These are phyloP conservation scores for Ophiostoma ips DNA, from an alignment of 2,329 filamentous ascomycete species.

Conservation along the genomic window DNA sequence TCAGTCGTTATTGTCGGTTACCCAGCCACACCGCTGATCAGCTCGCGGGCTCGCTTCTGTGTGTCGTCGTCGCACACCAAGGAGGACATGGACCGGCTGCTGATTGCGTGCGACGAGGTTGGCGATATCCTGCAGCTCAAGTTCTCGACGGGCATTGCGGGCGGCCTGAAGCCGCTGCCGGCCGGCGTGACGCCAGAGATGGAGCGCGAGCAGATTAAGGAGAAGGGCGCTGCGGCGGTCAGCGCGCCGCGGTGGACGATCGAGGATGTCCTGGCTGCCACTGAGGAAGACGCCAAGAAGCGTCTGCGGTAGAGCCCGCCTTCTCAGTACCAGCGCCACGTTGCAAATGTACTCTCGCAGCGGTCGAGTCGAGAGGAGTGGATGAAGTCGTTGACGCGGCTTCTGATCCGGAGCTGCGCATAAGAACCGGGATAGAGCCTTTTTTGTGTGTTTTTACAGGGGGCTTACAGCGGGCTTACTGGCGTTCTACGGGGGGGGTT, in stretches of 20 bases:
- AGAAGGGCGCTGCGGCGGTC: slow-evolving; percentile 54
- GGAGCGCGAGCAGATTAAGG: slow-evolving; percentile 53
- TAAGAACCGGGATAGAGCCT: background rate
- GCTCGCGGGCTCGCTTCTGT: slow-evolving; percentile 89
- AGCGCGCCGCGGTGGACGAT: slow-evolving; percentile 67
- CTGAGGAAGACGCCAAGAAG: slow-evolving; percentile 19
- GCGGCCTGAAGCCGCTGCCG: slow-evolving; percentile 64
- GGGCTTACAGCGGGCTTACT: too few relatives aligned
- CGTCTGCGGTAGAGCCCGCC: slow-evolving; percentile 17
- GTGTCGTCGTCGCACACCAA: slow-evolving; percentile 95
- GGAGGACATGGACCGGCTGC: slow-evolving; percentile 83
- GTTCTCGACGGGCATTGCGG: slow-evolving; percentile 91
- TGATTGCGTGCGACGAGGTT: slow-evolving; percentile 83
- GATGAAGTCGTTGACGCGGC: slow-evolving; percentile 6
- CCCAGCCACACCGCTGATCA: slow-evolving; percentile 88
- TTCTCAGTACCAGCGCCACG: slow-evolving; percentile 8
- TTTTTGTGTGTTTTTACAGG: background rate
- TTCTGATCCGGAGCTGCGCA: slow-evolving; percentile 9
- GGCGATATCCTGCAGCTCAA: slow-evolving; percentile 88
- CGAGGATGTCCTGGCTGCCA: slow-evolving; percentile 61
- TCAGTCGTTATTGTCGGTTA: slow-evolving; percentile 96
- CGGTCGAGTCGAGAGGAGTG: slow-evolving; percentile 4
- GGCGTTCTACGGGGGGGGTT: too few relatives aligned
- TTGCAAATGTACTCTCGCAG: slow-evolving; percentile 5
- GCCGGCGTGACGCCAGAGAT: slow-evolving; percentile 58